Evolutionary conservation across 2,329 filamentous ascomycete genomes (phyloP), one percentile per base, ranked within the genome.

Genomic region (Penicillium capsulatum): DNA sequence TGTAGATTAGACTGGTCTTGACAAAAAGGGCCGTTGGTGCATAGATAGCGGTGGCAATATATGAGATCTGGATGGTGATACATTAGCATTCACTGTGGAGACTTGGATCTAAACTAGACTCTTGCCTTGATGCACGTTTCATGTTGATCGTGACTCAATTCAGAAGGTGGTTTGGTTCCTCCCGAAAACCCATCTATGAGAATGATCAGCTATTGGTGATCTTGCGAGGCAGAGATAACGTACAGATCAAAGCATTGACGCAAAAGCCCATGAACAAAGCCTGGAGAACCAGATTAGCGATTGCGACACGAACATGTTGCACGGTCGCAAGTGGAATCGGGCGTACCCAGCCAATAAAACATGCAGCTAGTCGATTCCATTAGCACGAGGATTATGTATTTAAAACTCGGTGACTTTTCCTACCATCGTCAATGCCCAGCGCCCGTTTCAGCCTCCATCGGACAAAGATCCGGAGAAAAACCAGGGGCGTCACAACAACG

Each of bases 41-140:
- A 38, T 50, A 50, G 16, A 50, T 11, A 6, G 38, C 35, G 2
- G 47, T 50, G 9, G 42, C 24, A 8, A 44, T 35, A n/a, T 50
- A 50, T 19, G 40, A 45, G 6, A 43, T 20, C 42, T 45, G 27
- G 4, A 10, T n/a, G 17, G 4, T n/a, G 26, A n/a, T 17, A 5
- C 17, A 22, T 29, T 34, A 42, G 28, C 22, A 15, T 4, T 16
- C 11, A 17, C 5, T 8, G 26, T 7, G 15, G 11, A 17, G 13
- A 24, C 14, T 7, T 7, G 17, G 11, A 32, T 9, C 10, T 24
- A 3, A 7, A 13, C 14, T 22, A 22, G 11, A 24, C 24, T 16
- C 28, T 27, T 22, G 22, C 40, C 35, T 42, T 42, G 15, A 42
- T 20, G 27, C 40, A 42, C 27, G 34, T 3, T 15, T 42, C 35